A percentile compares a stretch with the other conserved stretches of the same genome.
These are phyloP conservation scores for Cubamyces lactineus DNA, from an alignment of 768 basidiomycete species.

Conservation along the genomic window DNA sequence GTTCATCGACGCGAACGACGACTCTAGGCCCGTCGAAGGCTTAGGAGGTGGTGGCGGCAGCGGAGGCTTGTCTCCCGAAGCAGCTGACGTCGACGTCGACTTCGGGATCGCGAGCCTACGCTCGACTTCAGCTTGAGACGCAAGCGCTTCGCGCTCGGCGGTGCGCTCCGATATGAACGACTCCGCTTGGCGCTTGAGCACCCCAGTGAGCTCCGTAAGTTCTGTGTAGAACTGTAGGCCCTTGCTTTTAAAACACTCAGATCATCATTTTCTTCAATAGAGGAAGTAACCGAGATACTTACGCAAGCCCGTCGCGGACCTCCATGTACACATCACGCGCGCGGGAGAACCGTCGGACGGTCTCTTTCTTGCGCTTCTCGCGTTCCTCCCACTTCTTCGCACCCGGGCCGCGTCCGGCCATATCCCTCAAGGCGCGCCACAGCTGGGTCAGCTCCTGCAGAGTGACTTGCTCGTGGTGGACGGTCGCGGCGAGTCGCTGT, in stretches of 20 bases:
- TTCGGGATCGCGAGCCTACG: slow-evolving; percentile 54
- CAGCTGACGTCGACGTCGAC: slow-evolving; percentile 39
- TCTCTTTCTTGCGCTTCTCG: slow-evolving; percentile 78
- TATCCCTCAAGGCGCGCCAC: slow-evolving; percentile 74
- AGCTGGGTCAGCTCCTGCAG: slow-evolving; percentile 75
- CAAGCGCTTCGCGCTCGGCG: slow-evolving; percentile 70
- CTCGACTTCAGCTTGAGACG: slow-evolving; percentile 72
- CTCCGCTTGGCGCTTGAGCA: slow-evolving; percentile 60
- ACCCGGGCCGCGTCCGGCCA: slow-evolving; percentile 74
- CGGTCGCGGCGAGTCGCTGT: slow-evolving; percentile 74
- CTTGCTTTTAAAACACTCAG: slow-evolving; percentile 53
- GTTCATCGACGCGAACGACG: slow-evolving; percentile 61
- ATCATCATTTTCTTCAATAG: background rate
- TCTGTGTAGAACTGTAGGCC: slow-evolving; percentile 90
- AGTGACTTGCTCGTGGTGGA: slow-evolving; percentile 73
- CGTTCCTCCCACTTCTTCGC: slow-evolving; percentile 82
- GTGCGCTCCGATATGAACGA: slow-evolving; percentile 66
- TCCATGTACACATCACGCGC: slow-evolving; percentile 87
- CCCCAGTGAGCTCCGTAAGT: slow-evolving; percentile 62
- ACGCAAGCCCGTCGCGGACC: slow-evolving; percentile 83
- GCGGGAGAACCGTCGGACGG: slow-evolving; percentile 68
- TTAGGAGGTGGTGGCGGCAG: slow-evolving; percentile 50
- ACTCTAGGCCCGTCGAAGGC: slow-evolving; percentile 43
- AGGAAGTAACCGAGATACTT: slow-evolving; percentile 37
- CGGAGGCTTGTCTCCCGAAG: slow-evolving; percentile 51